Base-by-base conservation (phyloP, 257 asterid species). In the Catharanthus roseus region DNA sequence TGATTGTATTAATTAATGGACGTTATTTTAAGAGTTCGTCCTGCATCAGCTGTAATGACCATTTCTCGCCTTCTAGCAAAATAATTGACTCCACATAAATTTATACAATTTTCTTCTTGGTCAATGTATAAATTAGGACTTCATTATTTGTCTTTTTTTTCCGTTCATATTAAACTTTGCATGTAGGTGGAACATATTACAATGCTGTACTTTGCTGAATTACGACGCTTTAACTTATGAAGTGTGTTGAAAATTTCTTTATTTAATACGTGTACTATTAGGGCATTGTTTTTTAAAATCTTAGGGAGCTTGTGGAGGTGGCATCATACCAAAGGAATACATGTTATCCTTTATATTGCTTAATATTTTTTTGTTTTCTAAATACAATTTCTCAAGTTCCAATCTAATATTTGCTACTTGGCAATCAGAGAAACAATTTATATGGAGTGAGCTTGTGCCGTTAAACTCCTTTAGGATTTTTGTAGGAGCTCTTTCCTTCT, bases 1-100 rank as follows among this genome's bases (percentile, higher is more conserved):
- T 73, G 85, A 71, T 55, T 88, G 95, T 89, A 90, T 83, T 84
- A 80, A 74, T 71, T 74, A 68, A 69, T 78, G 85, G 83, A 84
- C 76, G 61, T 75, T 83, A 70, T 82, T 75, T 65, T 70, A 73
- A 79, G 82, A 76, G 80, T 72, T 72, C 53, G 49, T 77, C 73
- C 72, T 65, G 64, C 68, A 51, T 82, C 86, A 72, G 85, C 88
- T 87, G 96, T 87, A 89, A 84, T 77, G 82, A 57, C 63, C 74
- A 66, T 67, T 68, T 68, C 24, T 54, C 60, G 71, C 77, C 73
- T 54, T 65, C 31, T 62, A 74, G 73, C 60, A 67, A 66, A 61
- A 11, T 79, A 84, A 84, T 72, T 86, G 84, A 77, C 75, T 77
- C 64, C 68, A 73, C 82, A 79, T 75, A 74, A 56, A 69, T 82